These are phyloP conservation scores for Hordeum pubiflorum DNA, from an alignment of 202 grass and related monocot genomes.

Conservation along the genomic window DNA sequence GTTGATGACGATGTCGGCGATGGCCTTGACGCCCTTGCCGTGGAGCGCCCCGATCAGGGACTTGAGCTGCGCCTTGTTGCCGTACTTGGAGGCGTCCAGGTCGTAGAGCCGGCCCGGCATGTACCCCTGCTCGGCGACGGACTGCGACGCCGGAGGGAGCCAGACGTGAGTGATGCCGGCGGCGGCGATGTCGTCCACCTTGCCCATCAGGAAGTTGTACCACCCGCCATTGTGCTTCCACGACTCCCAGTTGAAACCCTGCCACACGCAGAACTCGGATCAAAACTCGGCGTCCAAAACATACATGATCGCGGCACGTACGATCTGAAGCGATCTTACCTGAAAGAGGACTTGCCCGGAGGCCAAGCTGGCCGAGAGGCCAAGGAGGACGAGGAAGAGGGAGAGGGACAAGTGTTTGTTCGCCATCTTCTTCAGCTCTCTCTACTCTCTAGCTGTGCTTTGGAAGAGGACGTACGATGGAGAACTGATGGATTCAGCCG, in stretches of 20 bases:
- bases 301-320: background rate
- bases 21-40: conserved; percentile 42
- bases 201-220: conserved; percentile 51
- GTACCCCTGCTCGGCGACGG: conserved; percentile 58
- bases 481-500: conserved; percentile 23
- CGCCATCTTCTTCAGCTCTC: conserved; percentile 25
- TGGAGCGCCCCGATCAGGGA: conserved; percentile 43
- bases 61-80: conserved; percentile 56
- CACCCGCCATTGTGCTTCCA: conserved; percentile 69
- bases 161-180: conserved; percentile 62
- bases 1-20: conserved; percentile 90
- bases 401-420: background rate
- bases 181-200: conserved; percentile 48
- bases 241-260: conserved; percentile 89
- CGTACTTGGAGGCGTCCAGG: conserved; percentile 57
- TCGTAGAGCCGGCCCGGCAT: conserved; percentile 65
- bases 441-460: background rate
- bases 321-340: conserved; percentile 2
- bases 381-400: conserved; percentile 28
- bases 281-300: background rate
- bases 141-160: conserved; percentile 72
- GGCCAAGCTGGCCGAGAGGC: conserved; percentile 26
- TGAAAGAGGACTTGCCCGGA: conserved; percentile 42
- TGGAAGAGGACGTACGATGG: background rate
- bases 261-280: background rate